Base-by-base conservation (phyloP, 352 stramenopile species). In the Globisporangium middletonii region DNA sequence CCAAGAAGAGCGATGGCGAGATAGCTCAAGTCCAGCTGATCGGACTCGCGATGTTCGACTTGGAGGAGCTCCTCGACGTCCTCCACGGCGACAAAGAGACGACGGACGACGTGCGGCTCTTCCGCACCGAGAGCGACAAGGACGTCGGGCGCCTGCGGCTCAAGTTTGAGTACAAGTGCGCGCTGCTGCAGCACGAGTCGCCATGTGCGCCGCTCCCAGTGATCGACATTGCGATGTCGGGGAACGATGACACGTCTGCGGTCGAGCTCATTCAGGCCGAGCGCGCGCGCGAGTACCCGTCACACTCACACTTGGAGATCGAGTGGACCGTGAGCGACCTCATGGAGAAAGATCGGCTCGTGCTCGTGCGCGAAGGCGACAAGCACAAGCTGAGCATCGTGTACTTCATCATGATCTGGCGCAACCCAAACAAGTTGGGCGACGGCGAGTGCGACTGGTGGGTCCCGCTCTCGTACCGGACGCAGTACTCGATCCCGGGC, bases 161-260 rank as follows among this genome's bases (percentile, higher is more conserved):
- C 18, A 38, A 72, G 41, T 79, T 81, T 42, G 45, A 79, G 56
- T 86, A 78, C 63, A 79, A 86, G 37, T 83, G 75, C 30, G 64
- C 47, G 4, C 64, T 67, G 0, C 33, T 80, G 30, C 67, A 78
- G 43, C 52, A 59, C n/a, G 64, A 74, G 18, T 55, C 55, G 1
- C 37, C 42, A 4, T 19, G 33, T 12, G 30, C 23, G 0, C 12
- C 54, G 5, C 58, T 81, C 6, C 43, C 64, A 26, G 23, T 18
- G 1, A 42, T 79, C 23, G 55, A 33, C 12, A 74, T 81, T 16
- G 63, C 61, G 19, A 75, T 77, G 63, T 64, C 65, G 1, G 55
- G 64, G 15, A 72, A 80, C 44, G 69, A 76, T 12, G 44, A 53
- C 11, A 49, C 38, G 18, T 27, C 33, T 11, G 35, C 23, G 3